Percentiles rank a stretch among this genome's conserved stretches.
Conservation (phyloP, 805 yeast species). For the Lipomyces chichibuensis region DNA sequence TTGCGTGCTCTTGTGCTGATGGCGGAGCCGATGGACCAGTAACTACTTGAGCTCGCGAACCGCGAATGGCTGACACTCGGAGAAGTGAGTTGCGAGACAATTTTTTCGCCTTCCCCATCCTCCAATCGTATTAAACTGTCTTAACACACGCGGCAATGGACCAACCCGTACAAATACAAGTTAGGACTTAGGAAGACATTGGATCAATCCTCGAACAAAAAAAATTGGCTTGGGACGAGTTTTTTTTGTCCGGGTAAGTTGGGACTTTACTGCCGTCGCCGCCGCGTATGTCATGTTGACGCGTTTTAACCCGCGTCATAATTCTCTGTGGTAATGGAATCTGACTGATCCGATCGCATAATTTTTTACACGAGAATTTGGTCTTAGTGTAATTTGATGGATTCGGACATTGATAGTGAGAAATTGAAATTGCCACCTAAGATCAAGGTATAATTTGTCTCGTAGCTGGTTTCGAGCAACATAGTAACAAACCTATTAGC, state of each 20-base stretch:
- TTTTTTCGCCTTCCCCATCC: constrained; percentile 15
- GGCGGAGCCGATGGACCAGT: constrained; percentile 45
- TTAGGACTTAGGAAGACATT: background rate
- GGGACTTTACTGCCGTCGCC: background rate
- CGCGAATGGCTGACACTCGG: constrained; percentile 16
- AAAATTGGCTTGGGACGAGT: background rate
- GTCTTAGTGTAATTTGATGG: background rate
- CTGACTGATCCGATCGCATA: background rate
- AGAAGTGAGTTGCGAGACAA: constrained; percentile 8
- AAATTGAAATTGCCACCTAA: constrained; percentile 10
- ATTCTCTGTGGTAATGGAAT: background rate
- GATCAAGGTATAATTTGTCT: constrained; percentile 25
- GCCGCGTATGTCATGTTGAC: background rate
- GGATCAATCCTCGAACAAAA: background rate
- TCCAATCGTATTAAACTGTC: background rate
- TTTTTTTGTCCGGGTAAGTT: background rate
- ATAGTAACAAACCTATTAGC: constrained; percentile 37
- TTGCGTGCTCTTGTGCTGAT: constrained; percentile 58
- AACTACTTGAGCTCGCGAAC: background rate
- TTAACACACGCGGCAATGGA: background rate
- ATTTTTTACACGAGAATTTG: background rate
- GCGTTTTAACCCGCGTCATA: background rate
- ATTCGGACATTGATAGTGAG: background rate
- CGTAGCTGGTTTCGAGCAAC: background rate
- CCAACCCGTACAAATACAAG: background rate